Conservation (phyloP, 257 asterid species). For the Plectranthus barbatus region DNA sequence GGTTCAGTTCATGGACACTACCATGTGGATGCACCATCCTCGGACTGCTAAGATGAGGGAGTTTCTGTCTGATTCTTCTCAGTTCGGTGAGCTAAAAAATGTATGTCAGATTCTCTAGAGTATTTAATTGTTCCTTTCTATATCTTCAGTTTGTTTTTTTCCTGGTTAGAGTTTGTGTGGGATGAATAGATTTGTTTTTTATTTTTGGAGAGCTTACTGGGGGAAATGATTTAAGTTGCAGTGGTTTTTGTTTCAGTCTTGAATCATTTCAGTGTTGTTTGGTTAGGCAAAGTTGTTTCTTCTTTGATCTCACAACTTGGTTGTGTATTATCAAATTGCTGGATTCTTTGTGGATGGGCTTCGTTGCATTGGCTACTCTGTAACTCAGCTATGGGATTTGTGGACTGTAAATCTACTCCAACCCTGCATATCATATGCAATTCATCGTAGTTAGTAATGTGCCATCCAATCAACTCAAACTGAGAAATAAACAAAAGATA, state of each 20-base stretch:
- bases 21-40: constrained; percentile 92
- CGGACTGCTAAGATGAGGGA: constrained; percentile 62
- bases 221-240: background rate
- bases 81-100: constrained; percentile 60
- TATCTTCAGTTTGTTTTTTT: background rate
- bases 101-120: constrained; percentile 28
- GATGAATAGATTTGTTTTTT: background rate
- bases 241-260: no score
- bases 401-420: no score
- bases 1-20: constrained; percentile 74
- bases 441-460: no score
- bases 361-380: no score
- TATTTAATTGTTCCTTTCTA: background rate
- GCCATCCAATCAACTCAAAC: background rate
- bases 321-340: background rate
- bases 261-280: background rate
- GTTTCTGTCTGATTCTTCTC: constrained; percentile 34
- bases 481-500: no score
- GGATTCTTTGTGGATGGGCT: background rate
- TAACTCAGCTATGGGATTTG: no score
- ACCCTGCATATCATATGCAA: no score
- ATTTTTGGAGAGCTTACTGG: background rate
- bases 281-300: no score
- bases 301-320: background rate
- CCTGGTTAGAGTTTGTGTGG: background rate